These are phyloP conservation scores for Spizellomyces punctatus DNA, from an alignment of 192 early-diverging fungal species.

Conservation along the genomic window DNA sequence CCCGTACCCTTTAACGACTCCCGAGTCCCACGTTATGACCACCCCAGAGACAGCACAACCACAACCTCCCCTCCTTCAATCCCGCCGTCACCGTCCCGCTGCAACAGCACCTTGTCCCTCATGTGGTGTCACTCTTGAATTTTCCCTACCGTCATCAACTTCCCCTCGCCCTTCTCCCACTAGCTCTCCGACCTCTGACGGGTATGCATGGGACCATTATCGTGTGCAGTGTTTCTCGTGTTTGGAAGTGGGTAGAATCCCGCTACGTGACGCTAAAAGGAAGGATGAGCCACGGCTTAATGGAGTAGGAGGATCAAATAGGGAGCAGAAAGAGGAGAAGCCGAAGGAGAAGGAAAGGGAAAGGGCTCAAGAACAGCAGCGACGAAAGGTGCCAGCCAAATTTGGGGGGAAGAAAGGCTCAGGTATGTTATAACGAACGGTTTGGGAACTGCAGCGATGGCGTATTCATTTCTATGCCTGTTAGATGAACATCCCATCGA, in stretches of 20 bases:
- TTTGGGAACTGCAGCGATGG: not conserved
- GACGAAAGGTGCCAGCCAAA: constrained; percentile 5
- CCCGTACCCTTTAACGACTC: not conserved
- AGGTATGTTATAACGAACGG: constrained; percentile 9
- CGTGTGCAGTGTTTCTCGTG: constrained; percentile 38
- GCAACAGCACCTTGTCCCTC: constrained; percentile 25
- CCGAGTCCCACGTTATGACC: constrained; percentile 3
- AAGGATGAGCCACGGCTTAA: not conserved
- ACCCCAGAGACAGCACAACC: constrained; percentile 8
- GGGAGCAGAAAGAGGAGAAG: not conserved
- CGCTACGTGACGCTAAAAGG: not conserved
- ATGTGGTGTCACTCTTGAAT: constrained; percentile 30
- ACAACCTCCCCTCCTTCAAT: constrained; percentile 28
- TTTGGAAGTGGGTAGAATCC: constrained; percentile 23
- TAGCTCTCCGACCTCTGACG: not conserved
- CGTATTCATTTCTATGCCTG: not conserved
- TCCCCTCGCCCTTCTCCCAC: not conserved
- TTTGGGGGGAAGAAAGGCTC: constrained; percentile 22
- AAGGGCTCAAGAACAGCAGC: constrained; percentile 11
- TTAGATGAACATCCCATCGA: constrained; percentile 52
- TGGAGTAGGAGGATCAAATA: not conserved
- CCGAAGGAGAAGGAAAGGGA: not conserved
- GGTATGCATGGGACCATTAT: constrained; percentile 24
- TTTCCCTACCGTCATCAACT: constrained; percentile 25
- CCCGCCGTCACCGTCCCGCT: constrained; percentile 33